A percentile compares a stretch with the other conserved stretches of the same genome.
These are phyloP conservation scores for Pelargonium myrrhifolium DNA, from an alignment of 441 rosid genomes.

Conservation along the genomic window DNA sequence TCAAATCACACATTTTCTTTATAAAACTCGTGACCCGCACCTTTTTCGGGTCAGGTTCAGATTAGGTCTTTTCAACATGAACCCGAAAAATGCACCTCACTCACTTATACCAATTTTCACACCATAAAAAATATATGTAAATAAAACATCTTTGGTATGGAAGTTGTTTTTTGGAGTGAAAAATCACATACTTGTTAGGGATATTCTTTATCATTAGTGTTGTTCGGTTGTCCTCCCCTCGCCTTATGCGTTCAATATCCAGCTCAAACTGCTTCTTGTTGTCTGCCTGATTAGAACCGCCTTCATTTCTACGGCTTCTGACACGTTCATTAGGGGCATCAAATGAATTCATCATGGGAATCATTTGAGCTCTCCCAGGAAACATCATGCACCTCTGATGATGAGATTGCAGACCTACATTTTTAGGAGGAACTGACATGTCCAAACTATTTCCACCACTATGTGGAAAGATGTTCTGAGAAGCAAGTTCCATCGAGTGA, in stretches of 20 bases:
- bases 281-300: conserved; percentile 42
- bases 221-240: conserved; percentile 58
- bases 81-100: not conserved
- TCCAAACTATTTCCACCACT: conserved; percentile 35
- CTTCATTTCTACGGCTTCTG: conserved; percentile 58
- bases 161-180: not conserved
- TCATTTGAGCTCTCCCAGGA: not conserved
- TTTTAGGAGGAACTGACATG: conserved; percentile 28
- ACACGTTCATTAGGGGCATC: conserved; percentile 42
- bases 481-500: conserved; percentile 35
- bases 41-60: no score
- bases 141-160: not conserved
- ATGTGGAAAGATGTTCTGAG: conserved; percentile 34
- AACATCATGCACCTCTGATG: conserved; percentile 23
- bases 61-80: no score
- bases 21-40: no score
- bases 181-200: conserved; percentile 60
- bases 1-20: no score
- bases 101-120: not conserved
- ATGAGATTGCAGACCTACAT: conserved; percentile 38
- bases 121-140: not conserved
- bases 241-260: conserved; percentile 47
- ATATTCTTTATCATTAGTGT: conserved; percentile 77
- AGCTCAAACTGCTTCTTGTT: conserved; percentile 60
- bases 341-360: conserved; percentile 26